phyloP scores from a whole-genome alignment of 257 asterid genomes.

The Solanum corneliomulleri region DNA sequence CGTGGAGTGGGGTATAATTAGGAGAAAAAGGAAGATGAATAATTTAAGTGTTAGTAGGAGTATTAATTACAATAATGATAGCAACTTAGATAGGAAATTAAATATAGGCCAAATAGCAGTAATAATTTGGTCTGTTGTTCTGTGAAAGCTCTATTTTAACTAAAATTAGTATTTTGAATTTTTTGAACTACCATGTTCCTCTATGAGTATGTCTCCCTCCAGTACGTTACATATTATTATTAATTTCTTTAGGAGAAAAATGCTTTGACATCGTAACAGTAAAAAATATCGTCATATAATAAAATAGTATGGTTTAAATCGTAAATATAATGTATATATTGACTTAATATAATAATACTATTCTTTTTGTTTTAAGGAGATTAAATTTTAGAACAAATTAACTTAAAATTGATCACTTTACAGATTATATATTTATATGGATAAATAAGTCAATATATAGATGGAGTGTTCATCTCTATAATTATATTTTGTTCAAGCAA shows the following conservation, averaged over 20 bases:
- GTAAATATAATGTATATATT: neutral
- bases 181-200: neutral
- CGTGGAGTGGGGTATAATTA: slow-evolving; percentile 6
- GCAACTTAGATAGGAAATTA: neutral
- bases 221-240: neutral
- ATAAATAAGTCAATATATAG: too few relatives aligned
- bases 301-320: too few relatives aligned
- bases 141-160: slow-evolving; percentile 13
- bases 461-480: too few relatives aligned
- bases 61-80: neutral
- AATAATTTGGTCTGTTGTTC: slow-evolving; percentile 13
- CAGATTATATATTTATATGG: too few relatives aligned
- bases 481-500: too few relatives aligned
- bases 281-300: neutral
- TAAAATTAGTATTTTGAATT: neutral
- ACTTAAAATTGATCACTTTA: neutral
- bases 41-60: neutral
- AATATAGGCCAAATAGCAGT: neutral
- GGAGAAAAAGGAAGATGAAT: neutral
- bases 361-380: neutral
- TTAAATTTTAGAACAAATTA: neutral
- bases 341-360: neutral
- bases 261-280: neutral
- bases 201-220: neutral
- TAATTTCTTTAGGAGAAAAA: neutral